Evolutionary conservation across 2,329 filamentous ascomycete species (phyloP).

Genomic region (Colletotrichum gloeosporioides): DNA sequence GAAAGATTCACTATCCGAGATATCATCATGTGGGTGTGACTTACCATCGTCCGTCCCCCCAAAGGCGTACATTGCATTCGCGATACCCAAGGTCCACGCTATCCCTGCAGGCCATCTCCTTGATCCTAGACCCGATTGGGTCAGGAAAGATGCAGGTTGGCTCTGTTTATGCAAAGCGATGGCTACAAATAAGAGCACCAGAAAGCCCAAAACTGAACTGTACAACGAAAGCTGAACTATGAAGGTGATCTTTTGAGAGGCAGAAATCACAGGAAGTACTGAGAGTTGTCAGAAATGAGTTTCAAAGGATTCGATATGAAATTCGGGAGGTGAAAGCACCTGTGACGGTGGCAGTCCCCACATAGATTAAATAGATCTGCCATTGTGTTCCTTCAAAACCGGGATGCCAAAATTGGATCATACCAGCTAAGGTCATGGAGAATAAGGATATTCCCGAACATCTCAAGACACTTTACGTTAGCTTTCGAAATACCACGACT

Average conservation of each 20-base stretch:
- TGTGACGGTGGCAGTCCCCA: not conserved
- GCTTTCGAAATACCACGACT: not conserved
- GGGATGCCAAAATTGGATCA: not conserved
- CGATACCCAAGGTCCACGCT: conserved; percentile 23
- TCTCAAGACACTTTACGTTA: not conserved
- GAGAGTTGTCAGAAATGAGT: not conserved
- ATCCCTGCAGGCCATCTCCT: conserved; percentile 22
- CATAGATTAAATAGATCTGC: not conserved
- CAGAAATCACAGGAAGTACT: not conserved
- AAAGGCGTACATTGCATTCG: conserved; percentile 25
- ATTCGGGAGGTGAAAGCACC: not conserved
- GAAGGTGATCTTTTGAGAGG: not conserved
- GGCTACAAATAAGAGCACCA: not conserved
- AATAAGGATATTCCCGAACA: not conserved
- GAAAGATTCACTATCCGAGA: not conserved
- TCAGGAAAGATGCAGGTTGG: not conserved
- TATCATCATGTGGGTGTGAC: not conserved
- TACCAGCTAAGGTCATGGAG: not conserved
- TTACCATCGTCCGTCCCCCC: conserved; percentile 16
- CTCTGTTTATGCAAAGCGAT: not conserved
- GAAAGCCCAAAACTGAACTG: not conserved
- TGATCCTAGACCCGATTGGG: not conserved
- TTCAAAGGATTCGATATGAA: not conserved
- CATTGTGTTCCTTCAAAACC: not conserved
- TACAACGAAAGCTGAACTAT: not conserved